Percentiles rank a stretch among this genome's conserved stretches.
Conservation (phyloP, 352 stramenopile genomes). For the Phytopythium ostracodes region DNA sequence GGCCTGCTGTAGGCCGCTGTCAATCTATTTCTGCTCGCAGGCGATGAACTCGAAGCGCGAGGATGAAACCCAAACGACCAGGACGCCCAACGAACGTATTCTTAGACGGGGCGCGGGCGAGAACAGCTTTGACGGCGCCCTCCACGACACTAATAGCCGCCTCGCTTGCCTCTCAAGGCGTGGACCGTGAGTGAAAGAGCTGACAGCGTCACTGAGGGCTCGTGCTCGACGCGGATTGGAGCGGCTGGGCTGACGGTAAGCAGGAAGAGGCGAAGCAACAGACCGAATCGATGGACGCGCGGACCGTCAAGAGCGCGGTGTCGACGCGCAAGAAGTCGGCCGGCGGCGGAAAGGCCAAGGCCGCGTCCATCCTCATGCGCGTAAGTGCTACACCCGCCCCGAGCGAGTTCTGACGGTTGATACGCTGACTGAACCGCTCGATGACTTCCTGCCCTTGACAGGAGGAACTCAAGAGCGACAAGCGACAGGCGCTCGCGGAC, state of each 20-base stretch:
- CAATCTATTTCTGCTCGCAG: not conserved
- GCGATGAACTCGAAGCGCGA: not conserved
- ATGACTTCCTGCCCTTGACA: slow-evolving; percentile 7
- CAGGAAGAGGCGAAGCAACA: not conserved
- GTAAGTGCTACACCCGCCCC: slow-evolving; percentile 5
- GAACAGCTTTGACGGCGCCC: too few species aligned
- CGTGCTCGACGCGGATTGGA: not conserved
- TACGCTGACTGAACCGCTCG: not conserved
- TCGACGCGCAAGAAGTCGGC: slow-evolving; percentile 14
- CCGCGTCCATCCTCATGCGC: slow-evolving; percentile 29
- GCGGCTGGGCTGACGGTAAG: not conserved
- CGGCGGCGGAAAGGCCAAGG: slow-evolving; percentile 22
- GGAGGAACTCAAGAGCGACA: slow-evolving; percentile 63
- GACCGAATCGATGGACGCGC: slow-evolving; percentile 18
- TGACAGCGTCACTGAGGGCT: too few species aligned
- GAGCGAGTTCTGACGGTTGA: not conserved
- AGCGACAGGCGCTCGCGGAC: slow-evolving; percentile 49
- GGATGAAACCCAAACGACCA: not conserved
- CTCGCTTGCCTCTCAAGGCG: not conserved
- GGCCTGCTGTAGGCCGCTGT: not conserved
- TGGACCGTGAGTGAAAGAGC: not conserved
- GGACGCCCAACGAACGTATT: not conserved
- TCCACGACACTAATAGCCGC: not conserved
- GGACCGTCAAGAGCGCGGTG: slow-evolving; percentile 14
- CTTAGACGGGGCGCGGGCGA: not conserved